Evolutionary conservation across 2,329 filamentous ascomycete species (phyloP), one percentile per base, ranked within the genome.

Genomic region (Apiospora pterosperma): DNA sequence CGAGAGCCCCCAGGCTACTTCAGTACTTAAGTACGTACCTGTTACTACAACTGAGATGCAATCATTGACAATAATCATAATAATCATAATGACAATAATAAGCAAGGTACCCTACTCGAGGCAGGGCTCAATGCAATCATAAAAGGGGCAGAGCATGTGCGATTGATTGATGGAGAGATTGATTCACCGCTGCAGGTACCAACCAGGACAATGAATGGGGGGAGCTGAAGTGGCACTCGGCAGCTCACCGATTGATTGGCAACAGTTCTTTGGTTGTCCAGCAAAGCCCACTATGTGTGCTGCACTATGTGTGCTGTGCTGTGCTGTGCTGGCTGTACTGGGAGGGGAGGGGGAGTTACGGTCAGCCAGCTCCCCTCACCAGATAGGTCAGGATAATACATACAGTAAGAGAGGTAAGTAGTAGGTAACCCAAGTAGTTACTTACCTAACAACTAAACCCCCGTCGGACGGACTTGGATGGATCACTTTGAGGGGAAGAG

Each of bases 151-250:
- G n/a, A 42, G 44, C 28, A 23, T 52, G 39, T 41, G 44, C 23
- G 28, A 34, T 55, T 7, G 48, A 34, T 55, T 55, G 38, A n/a
- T n/a, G 48, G 48, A 55, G 48, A 34, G 48, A 34, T 55, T 55
- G 48, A 55, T 55, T 55, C 48, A 55, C 48, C 48, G 48, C 48
- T 55, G 48, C 48, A 55, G 48, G 48, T 55, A 55, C 48, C n/a
- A n/a, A 55, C 25, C 28, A n/a, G 48, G 48, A n/a, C 48, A 16
- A 55, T 55, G 25, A 16, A 55, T 55, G 25, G 48, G 44, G 19
- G 23, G 12, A 55, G 48, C 48, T 55, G 48, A 55, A 34, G 48
- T 28, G 14, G 48, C 19, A 55, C 48, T 55, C 48, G 25, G 28
- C 48, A 55, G 48, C 48, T 55, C 48, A 34, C 48, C 42, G 48